phyloP scores from a whole-genome alignment of 768 basidiomycete genomes.

The Xerocomellus chrysenteron region DNA sequence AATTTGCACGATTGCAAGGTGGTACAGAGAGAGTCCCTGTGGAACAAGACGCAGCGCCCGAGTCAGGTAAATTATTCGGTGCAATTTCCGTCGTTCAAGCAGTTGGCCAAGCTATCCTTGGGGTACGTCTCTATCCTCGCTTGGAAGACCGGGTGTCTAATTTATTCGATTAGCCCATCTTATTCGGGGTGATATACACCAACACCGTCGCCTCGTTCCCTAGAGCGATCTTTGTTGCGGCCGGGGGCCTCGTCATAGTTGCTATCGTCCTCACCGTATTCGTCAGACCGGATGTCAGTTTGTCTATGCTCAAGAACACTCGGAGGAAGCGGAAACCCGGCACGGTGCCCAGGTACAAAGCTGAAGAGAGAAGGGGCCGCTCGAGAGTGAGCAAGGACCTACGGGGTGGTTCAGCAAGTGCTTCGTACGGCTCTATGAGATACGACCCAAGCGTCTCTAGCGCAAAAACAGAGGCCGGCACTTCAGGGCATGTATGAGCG shows the following conservation, averaged over 20 bases:
- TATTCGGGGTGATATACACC: slow-evolving; percentile 69
- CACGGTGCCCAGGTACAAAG: slow-evolving; percentile 2
- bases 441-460: slow-evolving; percentile 7
- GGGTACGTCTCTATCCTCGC: slow-evolving; percentile 29
- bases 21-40: neutral
- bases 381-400: slow-evolving; percentile 42
- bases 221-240: slow-evolving; percentile 64
- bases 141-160: slow-evolving; percentile 10
- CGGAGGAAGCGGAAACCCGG: slow-evolving; percentile 6
- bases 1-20: slow-evolving; percentile 24
- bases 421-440: slow-evolving; percentile 18
- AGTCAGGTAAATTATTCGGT: slow-evolving; percentile 62
- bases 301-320: slow-evolving; percentile 17
- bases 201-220: slow-evolving; percentile 63
- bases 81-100: slow-evolving; percentile 70
- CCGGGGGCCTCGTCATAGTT: slow-evolving; percentile 52
- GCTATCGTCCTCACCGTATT: slow-evolving; percentile 48
- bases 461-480: slow-evolving; percentile 3
- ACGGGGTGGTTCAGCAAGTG: slow-evolving; percentile 31
- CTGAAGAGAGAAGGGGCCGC: slow-evolving; percentile 23
- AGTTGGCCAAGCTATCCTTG: slow-evolving; percentile 59
- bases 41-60: slow-evolving; percentile 35
- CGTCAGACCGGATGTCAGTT: slow-evolving; percentile 35
- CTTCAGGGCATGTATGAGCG: slow-evolving; percentile 1
- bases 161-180: slow-evolving; percentile 49